Base-by-base conservation (phyloP, 345 rosid genomes). In the Euphorbia lathyris region DNA sequence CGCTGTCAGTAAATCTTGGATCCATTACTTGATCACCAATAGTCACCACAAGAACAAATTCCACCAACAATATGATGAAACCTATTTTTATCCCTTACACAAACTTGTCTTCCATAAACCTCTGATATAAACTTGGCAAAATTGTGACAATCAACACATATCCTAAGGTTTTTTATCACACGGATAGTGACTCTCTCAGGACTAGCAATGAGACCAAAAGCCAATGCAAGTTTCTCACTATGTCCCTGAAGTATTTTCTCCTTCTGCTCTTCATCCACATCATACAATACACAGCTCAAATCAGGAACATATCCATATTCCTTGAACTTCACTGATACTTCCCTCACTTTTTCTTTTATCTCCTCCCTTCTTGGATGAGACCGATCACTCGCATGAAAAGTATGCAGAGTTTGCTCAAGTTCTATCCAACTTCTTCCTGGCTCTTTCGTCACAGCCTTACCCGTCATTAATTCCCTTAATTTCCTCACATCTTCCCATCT, bases 371-470 rank as follows among this genome's bases (percentile, higher is more conserved):
- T 87, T 7, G 93, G 98, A 79, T 88, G 98, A 9, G 85, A 80
- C 50, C 73, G 89, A 68, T 94, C 98, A 70, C 83, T 83, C 1
- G 96, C 96, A 58, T 88, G 86, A 81, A 94, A 91, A 63, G 83
- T 83, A 74, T 94, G 95, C 25, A 87, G 82, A n/a, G 72, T 86
- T 65, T 84, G 89, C 51, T 87, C 88, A 30, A 85, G 84, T 58
- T 91, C 91, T 50, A 91, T 84, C 97, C 90, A 90, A 81, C 96
- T 90, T 83, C 77, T 85, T 51, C 97, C 98, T 0, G 98, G 95
- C 57, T 94, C 97, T 78, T 94, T 91, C 48, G 56, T 82, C 45
- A 90, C 90, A 57, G 92, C 86, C 65, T 88, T 90, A 75, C 82
- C 80, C 79, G 69, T 52, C 97, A 94, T 91, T 79, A 90, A 62